Conservation (phyloP, 768 basidiomycete genomes). For the Boletus sensibilis region DNA sequence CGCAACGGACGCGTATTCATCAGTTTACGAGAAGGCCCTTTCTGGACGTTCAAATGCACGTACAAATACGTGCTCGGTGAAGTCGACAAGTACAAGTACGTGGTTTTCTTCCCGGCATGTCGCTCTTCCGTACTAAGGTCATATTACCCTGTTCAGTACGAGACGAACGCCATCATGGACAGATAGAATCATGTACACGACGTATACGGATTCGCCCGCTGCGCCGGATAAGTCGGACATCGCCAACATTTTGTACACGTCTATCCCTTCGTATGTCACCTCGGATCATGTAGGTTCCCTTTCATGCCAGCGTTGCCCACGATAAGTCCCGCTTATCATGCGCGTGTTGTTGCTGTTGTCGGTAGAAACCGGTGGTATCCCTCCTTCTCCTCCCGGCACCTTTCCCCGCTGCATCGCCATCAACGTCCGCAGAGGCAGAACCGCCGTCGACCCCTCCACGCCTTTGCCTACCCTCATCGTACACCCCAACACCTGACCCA, state of each 20-base stretch:
- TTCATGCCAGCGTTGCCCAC: background rate
- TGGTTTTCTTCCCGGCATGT: constrained; percentile 1
- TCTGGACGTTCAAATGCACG: constrained; percentile 87
- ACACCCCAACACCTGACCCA: constrained; percentile 54
- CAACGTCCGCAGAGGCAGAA: constrained; percentile 26
- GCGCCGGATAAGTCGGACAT: constrained; percentile 51
- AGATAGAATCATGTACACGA: constrained; percentile 86
- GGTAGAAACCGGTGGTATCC: constrained; percentile 83
- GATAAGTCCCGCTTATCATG: background rate
- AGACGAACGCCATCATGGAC: constrained; percentile 90
- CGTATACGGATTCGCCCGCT: constrained; percentile 62
- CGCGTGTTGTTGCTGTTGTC: background rate
- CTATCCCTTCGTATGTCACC: constrained; percentile 77
- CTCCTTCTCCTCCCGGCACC: constrained; percentile 61
- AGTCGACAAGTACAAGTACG: constrained; percentile 79
- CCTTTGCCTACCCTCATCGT: constrained; percentile 51
- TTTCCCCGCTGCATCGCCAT: constrained; percentile 18
- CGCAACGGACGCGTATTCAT: constrained; percentile 64
- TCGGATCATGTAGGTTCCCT: constrained; percentile 77
- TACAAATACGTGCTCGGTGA: constrained; percentile 86
- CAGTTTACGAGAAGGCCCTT: constrained; percentile 79
- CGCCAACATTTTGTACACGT: constrained; percentile 70
- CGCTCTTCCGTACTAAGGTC: constrained; percentile 1
- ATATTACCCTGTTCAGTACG: constrained; percentile 36
- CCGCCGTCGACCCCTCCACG: constrained; percentile 33